Base-by-base conservation (phyloP, 495 filamentous ascomycete species). In the Oleoguttula mirabilis region DNA sequence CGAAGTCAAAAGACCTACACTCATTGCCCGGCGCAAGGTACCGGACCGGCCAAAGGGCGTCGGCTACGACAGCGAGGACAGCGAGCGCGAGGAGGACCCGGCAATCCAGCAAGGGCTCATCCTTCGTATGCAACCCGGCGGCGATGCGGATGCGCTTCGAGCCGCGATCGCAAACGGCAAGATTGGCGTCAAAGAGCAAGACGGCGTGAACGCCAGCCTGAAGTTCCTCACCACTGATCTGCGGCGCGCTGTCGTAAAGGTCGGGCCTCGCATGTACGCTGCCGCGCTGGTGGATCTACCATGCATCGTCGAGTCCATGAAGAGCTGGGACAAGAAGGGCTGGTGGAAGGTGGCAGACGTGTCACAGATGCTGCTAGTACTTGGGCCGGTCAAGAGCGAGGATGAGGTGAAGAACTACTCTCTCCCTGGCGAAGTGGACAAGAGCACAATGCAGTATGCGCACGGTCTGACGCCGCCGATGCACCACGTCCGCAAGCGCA, bases 51-150 rank as follows among this genome's bases (percentile, higher is more conserved):
- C 75, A 1, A 58, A 64, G 1, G 90, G 88, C 12, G 84, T 90
- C 16, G 92, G 87, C 6, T 98, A 96, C 60, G 90, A 98, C 58
- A 93, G 85, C n/a, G 90, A 96, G 60, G 84, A 87, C 2, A 87
- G 84, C 15, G 90, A 96, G 54, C 75, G 77, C 5, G 90, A 98
- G 59, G 55, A 66, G 2, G 90, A 98, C 54, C 90, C 90, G 0
- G 65, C 77, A 0, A 84, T 90, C 46, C 87, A 95, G 58, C 77
- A 86, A 49, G 76, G 88, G 47, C 83, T 95, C 38, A 74, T 98
- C 7, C 61, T 96, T 22, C 84, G 90, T 41, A 94, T 95, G 81
- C 53, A 73, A 33, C 84, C 84, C 0, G 87, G 86, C 1, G 71
- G 76, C 3, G 82, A 95, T 56, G 84, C 82, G 60, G 86, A 96